Percentiles rank a stretch among this genome's conserved stretches.
These are phyloP conservation scores for Physaria fendleri DNA, from an alignment of 345 rosid species.

Conservation along the genomic window DNA sequence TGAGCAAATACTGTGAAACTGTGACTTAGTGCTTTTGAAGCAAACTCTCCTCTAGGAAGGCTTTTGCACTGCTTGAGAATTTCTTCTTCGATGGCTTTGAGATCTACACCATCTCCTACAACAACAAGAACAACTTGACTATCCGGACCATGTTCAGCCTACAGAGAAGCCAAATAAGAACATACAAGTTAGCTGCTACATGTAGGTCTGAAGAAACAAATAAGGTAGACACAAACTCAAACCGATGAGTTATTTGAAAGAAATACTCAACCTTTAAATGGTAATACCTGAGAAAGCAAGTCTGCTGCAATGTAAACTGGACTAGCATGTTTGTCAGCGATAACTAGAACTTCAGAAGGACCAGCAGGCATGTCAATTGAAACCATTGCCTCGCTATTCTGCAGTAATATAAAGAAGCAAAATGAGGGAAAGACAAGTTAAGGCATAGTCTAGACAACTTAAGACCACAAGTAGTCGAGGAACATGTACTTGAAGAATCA, in stretches of 20 bases:
- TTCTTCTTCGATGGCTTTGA: conserved; percentile 71
- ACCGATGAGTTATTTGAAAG: neutral
- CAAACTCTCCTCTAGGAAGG: conserved; percentile 83
- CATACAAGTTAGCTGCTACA: neutral
- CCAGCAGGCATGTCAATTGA: conserved; percentile 99
- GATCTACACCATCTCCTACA: conserved; percentile 67
- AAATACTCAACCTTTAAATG: neutral
- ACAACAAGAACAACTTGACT: conserved; percentile 92
- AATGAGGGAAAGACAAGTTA: neutral
- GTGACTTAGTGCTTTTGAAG: conserved; percentile 76
- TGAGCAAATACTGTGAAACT: conserved; percentile 72
- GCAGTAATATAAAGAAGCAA: conserved; percentile 11
- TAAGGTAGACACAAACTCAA: neutral
- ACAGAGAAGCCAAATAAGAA: conserved; percentile 18
- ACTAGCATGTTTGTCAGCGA: conserved; percentile 74
- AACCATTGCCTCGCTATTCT: conserved; percentile 99
- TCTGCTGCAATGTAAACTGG: conserved; percentile 93
- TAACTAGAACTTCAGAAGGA: conserved; percentile 92
- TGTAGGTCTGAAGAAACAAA: neutral
- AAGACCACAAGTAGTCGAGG: conserved; percentile 1
- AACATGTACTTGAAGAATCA: conserved; percentile 73
- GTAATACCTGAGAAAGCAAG: conserved; percentile 83
- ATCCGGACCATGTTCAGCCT: conserved; percentile 99
- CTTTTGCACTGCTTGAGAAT: conserved; percentile 60
- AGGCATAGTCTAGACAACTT: conserved; percentile 3